phyloP scores from a whole-genome alignment of 2,329 filamentous ascomycete species.

The Epichloe uncinata region DNA sequence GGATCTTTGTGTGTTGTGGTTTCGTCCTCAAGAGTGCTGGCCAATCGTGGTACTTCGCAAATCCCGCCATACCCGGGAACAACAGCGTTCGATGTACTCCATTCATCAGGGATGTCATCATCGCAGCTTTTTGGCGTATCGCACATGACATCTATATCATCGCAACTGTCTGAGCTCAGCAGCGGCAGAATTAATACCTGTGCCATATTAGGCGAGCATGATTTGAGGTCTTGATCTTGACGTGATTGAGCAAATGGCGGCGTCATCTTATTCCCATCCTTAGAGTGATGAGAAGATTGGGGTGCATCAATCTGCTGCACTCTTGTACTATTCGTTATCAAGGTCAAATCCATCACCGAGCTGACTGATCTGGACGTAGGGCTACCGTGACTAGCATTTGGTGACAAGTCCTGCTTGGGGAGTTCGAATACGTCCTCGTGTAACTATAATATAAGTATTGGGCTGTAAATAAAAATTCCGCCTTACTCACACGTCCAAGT shows the following conservation, averaged over 20 bases:
- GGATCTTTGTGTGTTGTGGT: background rate
- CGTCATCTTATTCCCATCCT: background rate
- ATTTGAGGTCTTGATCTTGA: background rate
- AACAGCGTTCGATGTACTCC: background rate
- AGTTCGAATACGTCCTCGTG: slow-evolving; percentile 3
- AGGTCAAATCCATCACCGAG: background rate
- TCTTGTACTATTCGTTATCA: background rate
- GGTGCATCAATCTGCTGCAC: background rate
- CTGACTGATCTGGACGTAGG: background rate
- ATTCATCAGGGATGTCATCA: background rate
- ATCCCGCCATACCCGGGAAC: background rate
- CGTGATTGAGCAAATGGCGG: background rate
- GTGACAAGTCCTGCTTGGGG: background rate
- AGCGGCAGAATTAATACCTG: background rate
- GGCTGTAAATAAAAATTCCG: background rate
- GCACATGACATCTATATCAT: background rate
- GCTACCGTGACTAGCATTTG: background rate
- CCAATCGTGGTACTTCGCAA: background rate
- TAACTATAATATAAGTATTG: slow-evolving; percentile 1
- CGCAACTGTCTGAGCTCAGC: background rate
- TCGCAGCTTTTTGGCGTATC: background rate
- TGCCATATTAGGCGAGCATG: background rate
- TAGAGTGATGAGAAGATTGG: too few species aligned
- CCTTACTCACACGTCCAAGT: background rate
- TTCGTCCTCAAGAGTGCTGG: background rate